Evolutionary conservation across 495 filamentous ascomycete species (phyloP), one percentile per base, ranked within the genome.

Genomic region (Cenococcum geophilum): DNA sequence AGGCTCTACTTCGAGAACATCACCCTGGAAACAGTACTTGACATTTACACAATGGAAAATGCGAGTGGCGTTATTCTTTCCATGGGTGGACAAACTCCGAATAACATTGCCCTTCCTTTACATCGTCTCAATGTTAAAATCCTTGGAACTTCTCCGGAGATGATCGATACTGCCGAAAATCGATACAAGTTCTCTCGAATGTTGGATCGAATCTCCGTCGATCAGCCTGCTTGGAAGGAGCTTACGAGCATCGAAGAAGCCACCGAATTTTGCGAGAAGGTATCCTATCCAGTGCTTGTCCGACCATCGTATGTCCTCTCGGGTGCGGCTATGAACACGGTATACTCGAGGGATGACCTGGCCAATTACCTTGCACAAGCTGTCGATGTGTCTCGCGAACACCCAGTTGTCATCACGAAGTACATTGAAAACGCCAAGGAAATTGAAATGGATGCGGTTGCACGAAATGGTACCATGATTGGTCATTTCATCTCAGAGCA

Each of bases 321-420:
- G 21, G 93, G 93, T 61, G 93, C 93, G 63, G 93, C 93, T 61
- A 98, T 98, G 93, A 98, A 95, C 74, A 95, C 95, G n/a, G 95
- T 97, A 54, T 92, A 89, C 73, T 93, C 88, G 63, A 81, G 92
- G 75, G 83, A 89, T 66, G 93, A 97, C 64, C 81, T 98, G 40
- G 91, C 89, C 67, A 88, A 83, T 58, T 97, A 96, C 77, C 81
- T 98, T 9, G 84, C 89, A 72, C 90, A 93, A 70, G 93, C 93
- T 27, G 86, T 83, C 51, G 86, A 87, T 62, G 93, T 98, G 40
- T 97, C 92, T n/a, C 89, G 87, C 36, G 93, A 97, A 57, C 90
- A 97, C 76, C 93, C 93, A 16, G 93, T 97, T n/a, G 93, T 97
- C 23, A 96, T 98, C 70, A 96, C 89, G 58, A 97, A 98, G 78